These are phyloP conservation scores for Fusarium irregulare DNA, from an alignment of 2,329 filamentous ascomycete species.

Conservation along the genomic window DNA sequence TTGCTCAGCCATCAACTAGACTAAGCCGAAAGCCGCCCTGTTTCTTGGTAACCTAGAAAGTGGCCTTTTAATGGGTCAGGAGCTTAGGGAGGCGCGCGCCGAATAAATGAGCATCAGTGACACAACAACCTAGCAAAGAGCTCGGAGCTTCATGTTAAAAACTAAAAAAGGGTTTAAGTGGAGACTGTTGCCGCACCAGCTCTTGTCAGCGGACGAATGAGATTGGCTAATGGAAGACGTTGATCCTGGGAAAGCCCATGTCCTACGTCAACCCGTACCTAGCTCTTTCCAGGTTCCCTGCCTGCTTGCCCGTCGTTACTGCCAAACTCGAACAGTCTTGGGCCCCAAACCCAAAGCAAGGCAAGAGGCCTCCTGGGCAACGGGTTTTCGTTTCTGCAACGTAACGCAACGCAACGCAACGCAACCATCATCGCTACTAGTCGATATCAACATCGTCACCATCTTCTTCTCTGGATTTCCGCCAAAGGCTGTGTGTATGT, in stretches of 20 bases:
- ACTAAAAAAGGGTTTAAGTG: conserved; percentile 6
- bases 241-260: conserved; percentile 27
- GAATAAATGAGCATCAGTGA: conserved; percentile 35
- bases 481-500: conserved; percentile 11
- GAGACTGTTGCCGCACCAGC: conserved; percentile 19
- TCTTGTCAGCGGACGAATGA: neutral
- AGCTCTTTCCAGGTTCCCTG: neutral
- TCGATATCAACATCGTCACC: conserved; percentile 16
- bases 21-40: conserved; percentile 9
- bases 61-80: conserved; percentile 7
- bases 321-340: neutral
- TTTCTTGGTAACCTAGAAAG: neutral
- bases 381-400: conserved; percentile 20
- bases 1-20: conserved; percentile 20
- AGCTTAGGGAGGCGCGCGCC: conserved; percentile 18
- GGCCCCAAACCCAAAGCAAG: neutral
- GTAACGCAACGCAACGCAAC: conserved; percentile 11
- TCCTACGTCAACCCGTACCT: conserved; percentile 31
- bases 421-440: conserved; percentile 18
- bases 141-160: conserved; percentile 8
- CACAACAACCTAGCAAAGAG: conserved; percentile 18
- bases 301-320: conserved; percentile 4
- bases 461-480: neutral
- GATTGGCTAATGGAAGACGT: neutral
- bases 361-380: conserved; percentile 37